A percentile compares a stretch with the other conserved stretches of the same genome.
Conservation (phyloP, 2,329 filamentous ascomycete genomes). For the Clonostachys solani region DNA sequence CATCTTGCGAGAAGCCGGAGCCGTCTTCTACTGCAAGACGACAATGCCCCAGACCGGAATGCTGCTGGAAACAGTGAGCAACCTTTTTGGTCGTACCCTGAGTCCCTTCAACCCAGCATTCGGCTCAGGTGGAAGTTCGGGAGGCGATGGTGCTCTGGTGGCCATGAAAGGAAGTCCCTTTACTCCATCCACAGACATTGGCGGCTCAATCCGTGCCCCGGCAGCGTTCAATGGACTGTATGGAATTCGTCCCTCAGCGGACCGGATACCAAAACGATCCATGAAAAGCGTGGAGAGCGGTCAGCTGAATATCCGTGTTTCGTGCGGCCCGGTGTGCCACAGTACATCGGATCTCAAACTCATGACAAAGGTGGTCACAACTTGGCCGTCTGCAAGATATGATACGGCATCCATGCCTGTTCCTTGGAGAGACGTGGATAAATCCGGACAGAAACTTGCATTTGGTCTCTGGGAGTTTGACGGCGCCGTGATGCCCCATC, state of each 20-base stretch:
- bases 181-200: constrained; percentile 39
- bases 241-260: constrained; percentile 31
- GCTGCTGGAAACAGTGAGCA: constrained; percentile 32
- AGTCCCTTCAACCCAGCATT: constrained; percentile 59
- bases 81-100: constrained; percentile 57
- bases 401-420: constrained; percentile 29
- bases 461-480: constrained; percentile 9
- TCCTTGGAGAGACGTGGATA: background rate
- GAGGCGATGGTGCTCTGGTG: constrained; percentile 44
- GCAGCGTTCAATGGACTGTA: constrained; percentile 38
- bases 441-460: constrained; percentile 3
- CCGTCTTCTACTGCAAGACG: constrained; percentile 64
- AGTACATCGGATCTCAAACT: constrained; percentile 18
- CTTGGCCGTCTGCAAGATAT: constrained; percentile 23
- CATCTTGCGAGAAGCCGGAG: constrained; percentile 42
- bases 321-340: constrained; percentile 9
- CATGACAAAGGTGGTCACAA: constrained; percentile 28
- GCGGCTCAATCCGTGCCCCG: constrained; percentile 36
- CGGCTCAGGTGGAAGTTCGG: constrained; percentile 60
- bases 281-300: constrained; percentile 13
- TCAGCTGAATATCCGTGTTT: constrained; percentile 23
- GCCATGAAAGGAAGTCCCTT: constrained; percentile 33
- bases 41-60: constrained; percentile 59
- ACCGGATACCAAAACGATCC: constrained; percentile 13
- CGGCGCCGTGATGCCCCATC: constrained; percentile 1